Evolutionary conservation across 352 stramenopile species (phyloP).

Genomic region (Phytophthora meadii): DNA sequence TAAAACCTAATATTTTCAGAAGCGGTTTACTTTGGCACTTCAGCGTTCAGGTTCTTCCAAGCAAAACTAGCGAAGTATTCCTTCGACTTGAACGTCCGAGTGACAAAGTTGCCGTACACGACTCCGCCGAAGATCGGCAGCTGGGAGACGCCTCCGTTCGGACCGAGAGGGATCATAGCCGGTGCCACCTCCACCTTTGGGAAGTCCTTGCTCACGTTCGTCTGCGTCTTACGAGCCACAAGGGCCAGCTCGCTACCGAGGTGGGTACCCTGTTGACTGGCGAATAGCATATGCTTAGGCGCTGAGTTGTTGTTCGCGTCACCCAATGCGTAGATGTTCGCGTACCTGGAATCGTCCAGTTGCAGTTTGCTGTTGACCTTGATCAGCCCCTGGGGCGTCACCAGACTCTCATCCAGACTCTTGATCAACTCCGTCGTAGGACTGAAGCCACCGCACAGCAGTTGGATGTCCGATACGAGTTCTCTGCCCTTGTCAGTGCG

Average conservation of each 20-base stretch:
- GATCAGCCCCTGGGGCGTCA: constrained; percentile 4
- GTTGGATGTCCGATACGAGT: constrained; percentile 48
- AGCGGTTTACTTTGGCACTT: constrained; percentile 4
- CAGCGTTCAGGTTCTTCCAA: constrained; percentile 7
- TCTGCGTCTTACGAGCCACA: constrained; percentile 2
- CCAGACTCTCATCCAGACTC: not conserved
- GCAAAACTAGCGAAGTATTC: constrained; percentile 14
- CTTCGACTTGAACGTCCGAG: constrained; percentile 10
- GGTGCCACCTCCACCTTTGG: constrained; percentile 4
- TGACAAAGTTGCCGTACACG: constrained; percentile 9
- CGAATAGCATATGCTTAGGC: constrained; percentile 7
- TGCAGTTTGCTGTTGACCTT: constrained; percentile 14
- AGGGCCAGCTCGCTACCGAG: not conserved
- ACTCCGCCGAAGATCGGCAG: constrained; percentile 5
- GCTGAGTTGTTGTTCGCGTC: constrained; percentile 10
- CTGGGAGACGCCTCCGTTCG: constrained; percentile 8
- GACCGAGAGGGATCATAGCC: constrained; percentile 8
- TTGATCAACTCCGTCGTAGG: constrained; percentile 19
- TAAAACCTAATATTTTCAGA: too few species aligned
- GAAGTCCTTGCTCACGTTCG: constrained; percentile 8
- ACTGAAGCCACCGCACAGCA: constrained; percentile 37
- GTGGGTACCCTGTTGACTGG: constrained; percentile 4
- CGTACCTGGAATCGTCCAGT: constrained; percentile 1
- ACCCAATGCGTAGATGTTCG: constrained; percentile 8
- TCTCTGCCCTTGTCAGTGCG: constrained; percentile 45